A percentile compares a stretch with the other conserved stretches of the same genome.
phyloP scores from a whole-genome alignment of 2,329 filamentous ascomycete genomes.

The Colletotrichum sp. region DNA sequence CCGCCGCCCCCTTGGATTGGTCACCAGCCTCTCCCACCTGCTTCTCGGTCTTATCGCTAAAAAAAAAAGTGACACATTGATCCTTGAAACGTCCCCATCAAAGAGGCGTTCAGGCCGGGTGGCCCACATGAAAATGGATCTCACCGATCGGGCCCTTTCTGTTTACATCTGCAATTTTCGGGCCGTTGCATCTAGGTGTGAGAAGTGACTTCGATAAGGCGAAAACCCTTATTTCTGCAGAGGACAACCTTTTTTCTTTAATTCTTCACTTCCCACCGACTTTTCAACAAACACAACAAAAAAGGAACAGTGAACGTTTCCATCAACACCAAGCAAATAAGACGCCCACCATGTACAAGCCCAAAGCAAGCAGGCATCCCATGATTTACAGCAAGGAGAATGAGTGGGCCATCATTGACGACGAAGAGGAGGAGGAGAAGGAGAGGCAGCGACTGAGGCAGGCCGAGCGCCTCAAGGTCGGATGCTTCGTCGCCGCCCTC shows the following conservation, averaged over 20 bases:
- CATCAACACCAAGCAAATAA: neutral
- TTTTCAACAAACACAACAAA: neutral
- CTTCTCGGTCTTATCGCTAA: neutral
- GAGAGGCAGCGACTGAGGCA: neutral
- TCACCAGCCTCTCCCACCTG: neutral
- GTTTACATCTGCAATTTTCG: neutral
- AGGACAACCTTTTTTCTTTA: neutral
- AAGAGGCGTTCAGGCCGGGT: neutral
- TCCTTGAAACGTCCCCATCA: neutral
- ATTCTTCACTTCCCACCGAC: neutral
- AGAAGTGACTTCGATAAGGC: neutral
- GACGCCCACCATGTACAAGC: neutral
- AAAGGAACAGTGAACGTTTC: neutral
- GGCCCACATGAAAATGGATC: neutral
- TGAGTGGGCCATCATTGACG: slow-evolving; percentile 21
- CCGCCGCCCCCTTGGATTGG: neutral
- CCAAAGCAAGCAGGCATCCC: neutral
- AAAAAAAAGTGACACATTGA: neutral
- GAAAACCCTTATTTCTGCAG: neutral
- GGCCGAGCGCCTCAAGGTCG: neutral
- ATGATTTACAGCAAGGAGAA: slow-evolving; percentile 17
- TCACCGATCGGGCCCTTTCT: neutral
- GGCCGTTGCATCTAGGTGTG: neutral
- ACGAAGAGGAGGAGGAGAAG: slow-evolving; percentile 17
- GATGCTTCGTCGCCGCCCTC: slow-evolving; percentile 3